Evolutionary conservation across 495 filamentous ascomycete species (phyloP).

Genomic region (Patellaria atrata): DNA sequence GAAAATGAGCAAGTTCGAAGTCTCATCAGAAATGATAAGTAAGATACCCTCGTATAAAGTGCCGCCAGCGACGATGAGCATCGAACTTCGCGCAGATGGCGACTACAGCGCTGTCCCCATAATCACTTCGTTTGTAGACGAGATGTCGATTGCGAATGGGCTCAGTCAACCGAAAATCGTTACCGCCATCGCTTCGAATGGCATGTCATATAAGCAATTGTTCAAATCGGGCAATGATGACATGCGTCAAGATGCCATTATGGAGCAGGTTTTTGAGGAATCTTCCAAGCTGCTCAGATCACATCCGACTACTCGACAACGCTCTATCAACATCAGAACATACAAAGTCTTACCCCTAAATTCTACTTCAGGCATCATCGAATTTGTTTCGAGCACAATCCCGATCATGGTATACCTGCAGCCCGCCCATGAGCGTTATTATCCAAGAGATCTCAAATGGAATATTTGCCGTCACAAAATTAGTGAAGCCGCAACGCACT

Average conservation of each 20-base stretch:
- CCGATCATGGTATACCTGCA: slow-evolving; percentile 81
- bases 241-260: slow-evolving; percentile 96
- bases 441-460: slow-evolving; percentile 69
- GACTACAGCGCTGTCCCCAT: slow-evolving; percentile 65
- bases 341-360: slow-evolving; percentile 93
- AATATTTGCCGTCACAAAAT: slow-evolving; percentile 65
- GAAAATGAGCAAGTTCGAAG: slow-evolving; percentile 40
- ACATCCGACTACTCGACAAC: slow-evolving; percentile 71
- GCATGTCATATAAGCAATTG: slow-evolving; percentile 70
- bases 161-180: slow-evolving; percentile 87
- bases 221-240: slow-evolving; percentile 93
- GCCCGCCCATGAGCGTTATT: slow-evolving; percentile 76
- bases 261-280: slow-evolving; percentile 98
- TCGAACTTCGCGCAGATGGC: slow-evolving; percentile 53
- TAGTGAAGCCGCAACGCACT: slow-evolving; percentile 48
- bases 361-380: slow-evolving; percentile 75
- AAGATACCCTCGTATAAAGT: slow-evolving; percentile 46
- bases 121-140: slow-evolving; percentile 50
- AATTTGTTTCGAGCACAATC: slow-evolving; percentile 87
- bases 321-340: slow-evolving; percentile 75
- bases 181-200: slow-evolving; percentile 60
- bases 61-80: slow-evolving; percentile 80
- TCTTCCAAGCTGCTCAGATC: slow-evolving; percentile 78
- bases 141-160: slow-evolving; percentile 74
- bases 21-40: slow-evolving; percentile 41